Base-by-base conservation (phyloP, 345 rosid genomes). In the Toxicodendron radicans region DNA sequence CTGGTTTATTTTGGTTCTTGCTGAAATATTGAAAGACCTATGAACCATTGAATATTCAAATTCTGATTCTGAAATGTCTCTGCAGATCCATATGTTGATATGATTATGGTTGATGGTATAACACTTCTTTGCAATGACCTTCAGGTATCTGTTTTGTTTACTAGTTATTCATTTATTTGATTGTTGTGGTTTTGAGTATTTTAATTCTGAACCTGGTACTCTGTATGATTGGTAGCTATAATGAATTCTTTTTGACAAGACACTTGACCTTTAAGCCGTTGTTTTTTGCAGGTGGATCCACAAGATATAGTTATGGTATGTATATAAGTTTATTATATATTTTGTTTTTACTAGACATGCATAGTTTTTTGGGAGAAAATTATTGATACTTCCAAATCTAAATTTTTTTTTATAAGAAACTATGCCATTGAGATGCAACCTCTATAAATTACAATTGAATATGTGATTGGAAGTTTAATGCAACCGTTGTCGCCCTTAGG, bases 251-350 rank as follows among this genome's bases (percentile, higher is more conserved):
- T 49, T 76, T 24, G 57, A 27, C 66, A 38, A 57, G 61, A 56
- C 1, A 54, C 5, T 0, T 87, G 80, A 77, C 75, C 64, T 52
- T 23, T 75, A 18, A 73, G 56, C 69, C 35, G 56, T 77, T 73
- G 5, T 41, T 75, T 77, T 84, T 67, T 24, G 35, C 90, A 95
- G 98, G 99, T 95, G 80, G 99, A 95, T 86, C 99, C 98, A 70
- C 99, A 95, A 87, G 99, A 95, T 83, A 92, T 95, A 45, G 99
- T 95, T 71, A 95, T 84, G 92, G 98, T 92, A 87, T 79, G 97
- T 83, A 43, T 35, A 16, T 14, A 62, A 61, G 11, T 46, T 27
- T 20, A 7, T 1, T 0, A 57, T 18, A 58, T 35, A 27, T 32
- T 23, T n/a, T 27, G 48, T 56, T 45, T 35, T 67, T 12, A 11